Evolutionary conservation across 768 basidiomycete genomes (phyloP), one percentile per base, ranked within the genome.

Genomic region (Mycena capillaripes): DNA sequence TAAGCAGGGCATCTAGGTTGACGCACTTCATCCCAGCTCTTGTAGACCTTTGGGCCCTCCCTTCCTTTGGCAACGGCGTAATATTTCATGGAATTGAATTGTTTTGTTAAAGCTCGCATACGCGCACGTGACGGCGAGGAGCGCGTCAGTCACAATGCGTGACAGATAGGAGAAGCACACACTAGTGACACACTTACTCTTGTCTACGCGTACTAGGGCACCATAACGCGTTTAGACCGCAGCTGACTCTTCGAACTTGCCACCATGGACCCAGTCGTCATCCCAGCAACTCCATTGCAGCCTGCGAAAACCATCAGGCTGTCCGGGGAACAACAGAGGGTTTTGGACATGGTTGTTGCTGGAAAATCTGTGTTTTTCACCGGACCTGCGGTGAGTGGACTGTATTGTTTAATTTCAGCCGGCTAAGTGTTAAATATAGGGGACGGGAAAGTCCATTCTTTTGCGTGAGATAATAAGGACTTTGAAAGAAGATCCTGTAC

Each of bases 371-470:
- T 93, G 32, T 94, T 95, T 82, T 94, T 94, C 79, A 94, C 92
- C 2, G 93, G 93, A 25, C 88, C 91, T 66, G 93, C 93, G 91
- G 93, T 92, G 68, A 63, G 73, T 69, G 32, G 42, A 30, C 23
- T 11, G 52, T 66, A n/a, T 69, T 53, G 34, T 44, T 40, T 6
- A 3, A 16, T 11, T 21, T 23, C 30, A n/a, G 55, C 66, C 30
- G n/a, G 17, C 60, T n/a, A 25, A 27, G 25, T 17, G 10, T 16
- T 30, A 10, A 27, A 40, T 46, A 17, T 19, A 69, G 68, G 89
- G 89, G 12, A 94, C 93, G 3, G 93, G 93, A 38, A 94, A 94
- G 80, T 93, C 92, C 4, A 88, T 93, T 23, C 82, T 93, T 0
- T 82, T 94, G 6, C 82, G 89, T n/a, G 87, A 85, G 50, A 92